Conservation (phyloP, 2,329 filamentous ascomycete genomes). For the Phyllosticta citriasiana region DNA sequence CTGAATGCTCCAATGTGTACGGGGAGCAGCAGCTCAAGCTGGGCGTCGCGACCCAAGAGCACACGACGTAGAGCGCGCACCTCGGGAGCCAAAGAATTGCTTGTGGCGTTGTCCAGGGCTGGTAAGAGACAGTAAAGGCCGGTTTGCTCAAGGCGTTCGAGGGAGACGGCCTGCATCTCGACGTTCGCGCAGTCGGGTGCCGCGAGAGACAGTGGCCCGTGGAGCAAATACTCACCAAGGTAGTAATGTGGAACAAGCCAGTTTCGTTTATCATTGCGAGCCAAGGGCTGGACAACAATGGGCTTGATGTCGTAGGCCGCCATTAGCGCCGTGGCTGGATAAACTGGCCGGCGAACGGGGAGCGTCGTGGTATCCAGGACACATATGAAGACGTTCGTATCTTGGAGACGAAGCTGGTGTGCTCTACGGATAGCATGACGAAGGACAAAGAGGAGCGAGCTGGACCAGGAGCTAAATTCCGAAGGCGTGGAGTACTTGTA, state of each 20-base stretch:
- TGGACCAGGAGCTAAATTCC: conserved; percentile 5
- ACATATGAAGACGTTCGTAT: not conserved
- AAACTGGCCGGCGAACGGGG: not conserved
- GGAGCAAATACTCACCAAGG: conserved; percentile 1
- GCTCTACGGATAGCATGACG: not conserved
- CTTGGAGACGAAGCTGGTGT: not conserved
- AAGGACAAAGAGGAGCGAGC: conserved; percentile 1
- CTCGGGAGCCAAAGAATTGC: not conserved
- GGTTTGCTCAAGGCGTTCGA: not conserved
- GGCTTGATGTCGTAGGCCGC: not conserved
- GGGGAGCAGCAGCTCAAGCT: not conserved
- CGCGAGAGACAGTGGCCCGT: not conserved
- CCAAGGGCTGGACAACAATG: not conserved
- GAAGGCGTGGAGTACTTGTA: not conserved
- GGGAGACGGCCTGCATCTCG: not conserved
- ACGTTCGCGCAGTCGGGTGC: not conserved
- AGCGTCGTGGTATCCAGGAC: not conserved
- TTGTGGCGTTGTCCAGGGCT: not conserved
- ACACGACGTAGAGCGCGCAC: not conserved
- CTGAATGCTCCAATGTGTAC: not conserved
- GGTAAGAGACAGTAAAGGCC: not conserved
- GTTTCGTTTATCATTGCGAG: not conserved
- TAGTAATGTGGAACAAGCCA: conserved; percentile 2
- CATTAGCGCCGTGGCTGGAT: not conserved
- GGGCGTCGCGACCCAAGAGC: not conserved